Conservation (phyloP, 106 monocot species). For the Dactylorhiza incarnata region DNA sequence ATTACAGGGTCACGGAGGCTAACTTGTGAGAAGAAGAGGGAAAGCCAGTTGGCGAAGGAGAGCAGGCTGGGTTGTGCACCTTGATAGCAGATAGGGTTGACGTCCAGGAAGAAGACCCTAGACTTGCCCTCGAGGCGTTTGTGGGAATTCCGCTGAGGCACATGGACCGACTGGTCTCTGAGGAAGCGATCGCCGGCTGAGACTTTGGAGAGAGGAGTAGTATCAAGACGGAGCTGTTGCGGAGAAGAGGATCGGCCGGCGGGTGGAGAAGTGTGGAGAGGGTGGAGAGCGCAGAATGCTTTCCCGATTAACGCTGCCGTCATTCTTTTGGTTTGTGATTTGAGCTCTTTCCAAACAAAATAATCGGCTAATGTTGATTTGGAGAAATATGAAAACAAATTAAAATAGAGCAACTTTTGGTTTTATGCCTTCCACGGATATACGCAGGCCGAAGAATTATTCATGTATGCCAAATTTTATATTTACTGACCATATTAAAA, state of each 20-base stretch:
- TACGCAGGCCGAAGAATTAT: too few relatives aligned
- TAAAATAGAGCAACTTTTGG: too few relatives aligned
- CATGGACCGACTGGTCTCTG: neutral
- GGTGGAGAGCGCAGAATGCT: neutral
- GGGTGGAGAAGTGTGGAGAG: neutral
- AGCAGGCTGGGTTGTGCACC: slow-evolving; percentile 51
- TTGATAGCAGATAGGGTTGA: slow-evolving; percentile 78
- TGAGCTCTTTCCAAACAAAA: neutral
- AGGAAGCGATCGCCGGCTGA: neutral
- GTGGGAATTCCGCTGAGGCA: slow-evolving; percentile 15
- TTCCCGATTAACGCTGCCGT: neutral
- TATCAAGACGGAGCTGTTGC: neutral
- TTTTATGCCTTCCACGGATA: too few relatives aligned
- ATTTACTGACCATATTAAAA: too few relatives aligned
- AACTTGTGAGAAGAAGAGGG: slow-evolving; percentile 77
- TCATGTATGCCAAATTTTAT: too few relatives aligned
- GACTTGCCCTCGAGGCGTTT: slow-evolving; percentile 21
- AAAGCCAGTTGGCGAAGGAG: slow-evolving; percentile 68
- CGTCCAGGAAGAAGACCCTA: slow-evolving; percentile 74
- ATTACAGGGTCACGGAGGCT: slow-evolving; percentile 64
- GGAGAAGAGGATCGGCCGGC: neutral
- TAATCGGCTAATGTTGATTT: too few relatives aligned
- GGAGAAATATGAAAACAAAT: too few relatives aligned
- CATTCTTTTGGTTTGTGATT: neutral
- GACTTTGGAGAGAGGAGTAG: neutral